Percentiles rank a stretch among this genome's conserved stretches.
Evolutionary conservation across 2,329 filamentous ascomycete species (phyloP).

Genomic region (Scedosporium boydii): DNA sequence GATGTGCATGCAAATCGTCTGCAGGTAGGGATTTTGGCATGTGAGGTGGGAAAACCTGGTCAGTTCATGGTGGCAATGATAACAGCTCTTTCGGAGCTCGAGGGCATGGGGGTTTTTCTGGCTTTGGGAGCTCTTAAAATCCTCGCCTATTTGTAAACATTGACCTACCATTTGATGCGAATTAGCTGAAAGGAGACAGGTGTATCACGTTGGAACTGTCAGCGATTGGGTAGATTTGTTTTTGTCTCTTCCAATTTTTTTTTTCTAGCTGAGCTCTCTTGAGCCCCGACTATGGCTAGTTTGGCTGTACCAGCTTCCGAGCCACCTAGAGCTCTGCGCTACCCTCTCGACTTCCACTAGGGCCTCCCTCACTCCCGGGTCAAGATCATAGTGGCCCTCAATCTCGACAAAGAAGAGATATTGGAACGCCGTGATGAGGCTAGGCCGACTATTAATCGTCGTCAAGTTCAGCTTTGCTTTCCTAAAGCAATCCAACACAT

Average conservation of each 20-base stretch:
- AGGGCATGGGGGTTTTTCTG: not conserved
- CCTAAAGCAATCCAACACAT: conserved; percentile 71
- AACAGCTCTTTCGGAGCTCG: not conserved
- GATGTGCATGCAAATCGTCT: not conserved
- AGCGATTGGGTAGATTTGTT: not conserved
- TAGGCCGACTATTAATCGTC: conserved; percentile 81
- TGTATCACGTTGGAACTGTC: too few species aligned
- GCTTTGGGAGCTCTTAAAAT: not conserved
- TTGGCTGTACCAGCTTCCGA: conserved; percentile 53
- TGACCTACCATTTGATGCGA: too few species aligned
- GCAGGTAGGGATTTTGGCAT: not conserved
- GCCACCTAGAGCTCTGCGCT: conserved; percentile 56
- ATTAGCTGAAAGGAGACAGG: not conserved
- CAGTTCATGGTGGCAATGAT: conserved; percentile 1
- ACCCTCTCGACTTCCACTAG: conserved; percentile 47
- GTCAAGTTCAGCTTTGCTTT: conserved; percentile 69
- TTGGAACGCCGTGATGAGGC: conserved; percentile 65
- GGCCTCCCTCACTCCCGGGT: conserved; percentile 47
- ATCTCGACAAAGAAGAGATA: conserved; percentile 96
- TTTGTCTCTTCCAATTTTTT: not conserved
- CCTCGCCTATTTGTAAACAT: not conserved
- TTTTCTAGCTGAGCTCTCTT: not conserved
- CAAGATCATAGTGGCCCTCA: conserved; percentile 43
- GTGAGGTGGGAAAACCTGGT: not conserved
- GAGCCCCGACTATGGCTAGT: not conserved